Conservation (phyloP, 2,329 filamentous ascomycete genomes). For the Colletotrichum aenigma region DNA sequence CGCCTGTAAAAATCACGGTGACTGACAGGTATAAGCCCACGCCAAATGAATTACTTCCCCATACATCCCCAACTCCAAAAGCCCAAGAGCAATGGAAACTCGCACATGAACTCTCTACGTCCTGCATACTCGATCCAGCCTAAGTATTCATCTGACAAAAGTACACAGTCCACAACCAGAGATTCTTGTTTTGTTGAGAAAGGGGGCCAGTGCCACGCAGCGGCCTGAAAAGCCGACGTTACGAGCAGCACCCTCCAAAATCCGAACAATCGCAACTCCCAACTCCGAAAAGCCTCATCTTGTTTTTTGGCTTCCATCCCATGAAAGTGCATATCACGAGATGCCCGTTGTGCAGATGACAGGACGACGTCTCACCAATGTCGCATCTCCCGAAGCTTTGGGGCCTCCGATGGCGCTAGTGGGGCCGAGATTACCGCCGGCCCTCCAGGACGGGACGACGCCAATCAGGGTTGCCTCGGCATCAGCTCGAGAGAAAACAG, state of each 20-base stretch:
- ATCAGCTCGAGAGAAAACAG: neutral
- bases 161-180: no score
- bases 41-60: no score
- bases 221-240: neutral
- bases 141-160: no score
- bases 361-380: conserved; percentile 2
- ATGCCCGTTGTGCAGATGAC: neutral
- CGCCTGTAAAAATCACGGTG: no score
- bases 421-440: neutral
- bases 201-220: no score
- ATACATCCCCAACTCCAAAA: no score
- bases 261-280: neutral
- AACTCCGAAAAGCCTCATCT: neutral
- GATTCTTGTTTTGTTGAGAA: no score
- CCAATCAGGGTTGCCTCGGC: neutral
- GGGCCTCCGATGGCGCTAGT: neutral
- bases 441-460: neutral
- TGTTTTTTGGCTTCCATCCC: neutral
- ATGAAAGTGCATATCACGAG: neutral
- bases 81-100: no score
- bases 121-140: no score
- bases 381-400: neutral
- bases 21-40: no score
- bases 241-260: neutral
- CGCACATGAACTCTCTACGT: no score